Percentiles rank a stretch among this genome's conserved stretches.
These are phyloP conservation scores for Ophiostoma quercus DNA, from an alignment of 2,329 filamentous ascomycete species.

Conservation along the genomic window DNA sequence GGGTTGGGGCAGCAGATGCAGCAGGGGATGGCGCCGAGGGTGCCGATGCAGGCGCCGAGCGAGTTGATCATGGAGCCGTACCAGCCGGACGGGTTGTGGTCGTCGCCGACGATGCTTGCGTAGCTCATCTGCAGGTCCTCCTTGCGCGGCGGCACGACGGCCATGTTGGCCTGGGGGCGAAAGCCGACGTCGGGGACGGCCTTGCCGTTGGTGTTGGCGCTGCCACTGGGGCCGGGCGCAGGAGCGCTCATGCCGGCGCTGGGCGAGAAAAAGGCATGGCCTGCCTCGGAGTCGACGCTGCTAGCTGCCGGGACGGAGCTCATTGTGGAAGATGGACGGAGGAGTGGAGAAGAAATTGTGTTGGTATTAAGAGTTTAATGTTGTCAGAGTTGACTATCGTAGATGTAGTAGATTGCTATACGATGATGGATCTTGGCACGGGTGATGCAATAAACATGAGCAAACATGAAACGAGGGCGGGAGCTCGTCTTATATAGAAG, in stretches of 20 bases:
- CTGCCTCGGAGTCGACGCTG: not conserved
- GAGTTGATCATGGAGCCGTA: constrained; percentile 71
- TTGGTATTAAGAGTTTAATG: no score
- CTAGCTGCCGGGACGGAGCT: constrained; percentile 1
- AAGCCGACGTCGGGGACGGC: constrained; percentile 37
- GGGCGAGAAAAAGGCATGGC: constrained; percentile 1
- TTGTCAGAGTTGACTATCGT: no score
- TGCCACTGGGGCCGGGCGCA: not conserved
- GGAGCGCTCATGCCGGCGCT: constrained; percentile 11
- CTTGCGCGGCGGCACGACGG: constrained; percentile 70
- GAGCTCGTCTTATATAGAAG: not conserved
- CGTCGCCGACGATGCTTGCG: constrained; percentile 56
- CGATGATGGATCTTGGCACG: not conserved
- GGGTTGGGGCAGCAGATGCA: constrained; percentile 91
- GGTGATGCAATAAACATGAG: not conserved
- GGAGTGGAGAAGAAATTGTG: constrained; percentile 12
- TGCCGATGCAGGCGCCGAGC: constrained; percentile 70
- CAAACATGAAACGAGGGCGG: constrained; percentile 2
- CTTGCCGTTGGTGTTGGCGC: not conserved
- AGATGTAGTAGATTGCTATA: not conserved
- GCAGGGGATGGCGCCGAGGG: constrained; percentile 81
- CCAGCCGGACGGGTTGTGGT: constrained; percentile 73
- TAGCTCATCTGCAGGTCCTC: constrained; percentile 83
- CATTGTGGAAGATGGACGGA: constrained; percentile 5
- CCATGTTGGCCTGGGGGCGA: constrained; percentile 51